A percentile compares a stretch with the other conserved stretches of the same genome.
phyloP scores from a whole-genome alignment of 2,329 filamentous ascomycete genomes.

The Epichloe uncinata region DNA sequence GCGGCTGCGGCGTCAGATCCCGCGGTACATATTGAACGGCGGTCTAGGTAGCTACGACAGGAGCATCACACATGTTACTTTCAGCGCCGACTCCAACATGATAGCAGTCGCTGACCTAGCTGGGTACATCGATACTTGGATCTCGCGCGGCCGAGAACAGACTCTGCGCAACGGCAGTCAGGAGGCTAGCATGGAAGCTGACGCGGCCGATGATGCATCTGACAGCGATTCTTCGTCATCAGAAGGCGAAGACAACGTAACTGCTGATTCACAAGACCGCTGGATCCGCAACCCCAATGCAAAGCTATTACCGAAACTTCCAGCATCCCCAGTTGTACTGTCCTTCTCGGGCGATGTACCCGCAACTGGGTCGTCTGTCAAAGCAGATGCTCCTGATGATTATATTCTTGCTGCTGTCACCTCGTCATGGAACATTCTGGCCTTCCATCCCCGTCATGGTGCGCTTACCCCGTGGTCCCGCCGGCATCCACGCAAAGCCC shows the following conservation, averaged over 20 bases:
- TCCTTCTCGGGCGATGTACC: constrained; percentile 48
- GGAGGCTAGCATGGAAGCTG: constrained; percentile 19
- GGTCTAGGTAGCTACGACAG: constrained; percentile 65
- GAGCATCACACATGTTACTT: constrained; percentile 59
- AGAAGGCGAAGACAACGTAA: constrained; percentile 29
- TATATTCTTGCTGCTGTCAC: constrained; percentile 41
- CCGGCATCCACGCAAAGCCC: constrained; percentile 60
- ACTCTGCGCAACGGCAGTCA: constrained; percentile 17
- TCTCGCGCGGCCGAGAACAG: constrained; percentile 38
- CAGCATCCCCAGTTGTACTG: constrained; percentile 49
- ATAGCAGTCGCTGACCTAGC: constrained; percentile 69
- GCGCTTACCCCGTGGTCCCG: constrained; percentile 75
- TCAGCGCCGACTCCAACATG: constrained; percentile 69
- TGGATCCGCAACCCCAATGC: constrained; percentile 68
- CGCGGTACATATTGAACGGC: constrained; percentile 45
- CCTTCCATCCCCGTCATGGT: constrained; percentile 69
- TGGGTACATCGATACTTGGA: constrained; percentile 80
- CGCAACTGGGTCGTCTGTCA: constrained; percentile 13
- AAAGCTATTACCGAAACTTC: constrained; percentile 54
- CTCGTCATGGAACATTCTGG: constrained; percentile 50
- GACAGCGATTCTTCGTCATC: constrained; percentile 27
- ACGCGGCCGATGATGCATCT: constrained; percentile 20
- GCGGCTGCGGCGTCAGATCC: constrained; percentile 39
- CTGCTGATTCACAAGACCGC: constrained; percentile 30
- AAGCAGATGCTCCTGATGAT: constrained; percentile 23